phyloP scores from a whole-genome alignment of 768 basidiomycete species.

The Xerocomus spinulosus region DNA sequence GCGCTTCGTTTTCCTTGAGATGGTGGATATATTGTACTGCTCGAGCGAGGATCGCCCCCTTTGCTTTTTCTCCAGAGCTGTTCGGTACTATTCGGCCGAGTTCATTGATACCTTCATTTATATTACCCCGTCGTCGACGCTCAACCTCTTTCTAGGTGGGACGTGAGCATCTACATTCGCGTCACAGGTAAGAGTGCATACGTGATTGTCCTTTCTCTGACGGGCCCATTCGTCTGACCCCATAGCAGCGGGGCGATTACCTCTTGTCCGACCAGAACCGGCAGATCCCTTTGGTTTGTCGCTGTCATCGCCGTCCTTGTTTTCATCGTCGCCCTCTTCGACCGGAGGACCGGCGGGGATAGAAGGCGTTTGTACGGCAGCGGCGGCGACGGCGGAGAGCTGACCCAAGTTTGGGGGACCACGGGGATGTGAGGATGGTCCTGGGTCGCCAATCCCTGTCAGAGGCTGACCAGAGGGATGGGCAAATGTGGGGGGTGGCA shows the following conservation, averaged over 20 bases:
- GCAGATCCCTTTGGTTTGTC: constrained; percentile 22
- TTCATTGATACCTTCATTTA: constrained; percentile 94
- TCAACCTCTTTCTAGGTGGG: constrained; percentile 90
- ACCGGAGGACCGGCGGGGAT: constrained; percentile 15
- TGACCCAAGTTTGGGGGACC: constrained; percentile 64
- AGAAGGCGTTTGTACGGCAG: constrained; percentile 41
- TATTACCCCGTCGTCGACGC: constrained; percentile 88
- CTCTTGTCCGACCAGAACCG: constrained; percentile 41
- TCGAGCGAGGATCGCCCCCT: constrained; percentile 82
- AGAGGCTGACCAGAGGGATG: constrained; percentile 12
- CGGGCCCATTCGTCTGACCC: constrained; percentile 76
- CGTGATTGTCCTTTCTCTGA: constrained; percentile 80
- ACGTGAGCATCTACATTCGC: background rate
- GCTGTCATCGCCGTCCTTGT: constrained; percentile 27
- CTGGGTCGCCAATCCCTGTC: constrained; percentile 58
- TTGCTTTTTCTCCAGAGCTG: constrained; percentile 81
- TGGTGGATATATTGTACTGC: constrained; percentile 92
- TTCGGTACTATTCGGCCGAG: constrained; percentile 86
- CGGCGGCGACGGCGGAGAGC: constrained; percentile 41
- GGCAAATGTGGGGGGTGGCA: constrained; percentile 11
- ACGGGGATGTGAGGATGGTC: constrained; percentile 68
- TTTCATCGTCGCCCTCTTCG: constrained; percentile 18
- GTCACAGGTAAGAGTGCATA: constrained; percentile 31
- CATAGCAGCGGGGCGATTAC: constrained; percentile 56
- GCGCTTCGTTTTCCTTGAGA: constrained; percentile 84